Base-by-base conservation (phyloP, 805 yeast genomes). In the Huiozyma naganishii region DNA sequence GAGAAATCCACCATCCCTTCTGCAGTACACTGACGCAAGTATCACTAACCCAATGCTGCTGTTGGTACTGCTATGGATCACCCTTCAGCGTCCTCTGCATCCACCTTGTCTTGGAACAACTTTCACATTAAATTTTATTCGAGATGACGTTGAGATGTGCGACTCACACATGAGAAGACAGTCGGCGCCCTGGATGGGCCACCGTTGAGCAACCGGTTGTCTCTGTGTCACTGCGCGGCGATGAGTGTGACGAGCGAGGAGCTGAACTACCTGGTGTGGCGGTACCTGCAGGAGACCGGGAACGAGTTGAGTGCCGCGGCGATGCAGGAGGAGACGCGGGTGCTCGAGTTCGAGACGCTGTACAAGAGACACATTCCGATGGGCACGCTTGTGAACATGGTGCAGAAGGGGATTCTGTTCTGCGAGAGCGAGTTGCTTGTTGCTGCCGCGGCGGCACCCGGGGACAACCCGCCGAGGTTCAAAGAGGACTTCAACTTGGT, bases 241-340 rank as follows among this genome's bases (percentile, higher is more conserved):
- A 86, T 87, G 95, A 82, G 95, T 27, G 66, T 90, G 40, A 76
- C 92, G 5, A 81, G 92, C 45, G 78, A 74, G 45, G 95, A 88
- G 63, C 74, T 90, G 43, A 92, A 90, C 68, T 90, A 90, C 59
- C 72, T 92, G 52, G 76, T 90, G 43, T 92, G 96, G 95, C 68
- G 97, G 48, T 92, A 90, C 57, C 71, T 88, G 34, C 95, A 87
- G 57, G 97, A 92, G 60, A 69, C 80, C 6, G 94, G 94, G 3
- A 70, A 60, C 35, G 89, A 84, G 41, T 70, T 85, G 17, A 71
- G 92, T 1, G 88, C 95, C 0, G 77, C 73, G 54, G 94, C 96
- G 0, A 64, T 92, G 29, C 85, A 83, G 49, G 81, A 83, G 51
- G 89, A 84, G 51, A 69, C 90, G 0, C 66, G 72, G 17, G 80